Percentiles rank a stretch among this genome's conserved stretches.
Evolutionary conservation across 257 asterid species (phyloP).

Genomic region (Capsicum pubescens): DNA sequence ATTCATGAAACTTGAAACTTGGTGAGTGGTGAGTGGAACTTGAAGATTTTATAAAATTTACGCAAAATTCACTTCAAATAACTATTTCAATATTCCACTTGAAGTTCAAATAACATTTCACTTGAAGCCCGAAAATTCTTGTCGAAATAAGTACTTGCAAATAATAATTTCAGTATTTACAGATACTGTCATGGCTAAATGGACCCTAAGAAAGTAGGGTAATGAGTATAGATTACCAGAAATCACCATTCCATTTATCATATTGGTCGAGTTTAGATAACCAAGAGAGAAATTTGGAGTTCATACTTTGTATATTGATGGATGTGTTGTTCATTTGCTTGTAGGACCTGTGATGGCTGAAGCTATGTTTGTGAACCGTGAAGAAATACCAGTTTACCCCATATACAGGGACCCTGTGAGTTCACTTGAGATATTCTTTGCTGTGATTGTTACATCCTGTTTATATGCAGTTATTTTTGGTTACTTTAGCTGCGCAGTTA

Average conservation of each 20-base stretch:
- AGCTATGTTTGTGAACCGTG: constrained; percentile 95
- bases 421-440: constrained; percentile 23
- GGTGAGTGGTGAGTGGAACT: background rate
- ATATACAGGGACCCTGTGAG: constrained; percentile 97
- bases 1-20: background rate
- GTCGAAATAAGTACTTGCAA: background rate
- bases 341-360: constrained; percentile 98
- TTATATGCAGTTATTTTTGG: constrained; percentile 7
- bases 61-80: background rate
- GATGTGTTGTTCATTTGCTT: constrained; percentile 19
- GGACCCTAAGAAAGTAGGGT: background rate
- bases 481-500: background rate
- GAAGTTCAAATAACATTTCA: background rate
- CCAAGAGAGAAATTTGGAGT: background rate
- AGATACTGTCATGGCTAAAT: background rate
- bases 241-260: background rate
- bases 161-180: background rate
- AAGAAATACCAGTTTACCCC: constrained; percentile 90
- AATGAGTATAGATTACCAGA: background rate
- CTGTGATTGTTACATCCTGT: constrained; percentile 19
- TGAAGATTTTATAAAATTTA: constrained; percentile 12
- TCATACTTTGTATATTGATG: background rate
- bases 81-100: background rate
- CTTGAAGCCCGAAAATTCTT: background rate
- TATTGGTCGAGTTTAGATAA: background rate